phyloP scores from a whole-genome alignment of 1,284 basidiomycete genomes.

The Inonotus hispidus region DNA sequence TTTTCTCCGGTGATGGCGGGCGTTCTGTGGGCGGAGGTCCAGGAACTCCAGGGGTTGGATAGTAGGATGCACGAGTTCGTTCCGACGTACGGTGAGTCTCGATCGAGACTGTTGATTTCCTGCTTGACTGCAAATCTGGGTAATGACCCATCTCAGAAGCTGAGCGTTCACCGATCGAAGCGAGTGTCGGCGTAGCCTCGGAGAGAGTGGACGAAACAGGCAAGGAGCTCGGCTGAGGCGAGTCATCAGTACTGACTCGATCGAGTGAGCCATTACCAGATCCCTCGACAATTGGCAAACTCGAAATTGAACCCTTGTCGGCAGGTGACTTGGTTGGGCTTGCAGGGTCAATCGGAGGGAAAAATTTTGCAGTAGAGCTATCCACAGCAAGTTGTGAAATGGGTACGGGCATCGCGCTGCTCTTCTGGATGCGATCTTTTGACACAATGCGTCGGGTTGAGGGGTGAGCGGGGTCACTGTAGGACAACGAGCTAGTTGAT shows the following conservation, averaged over 20 bases:
- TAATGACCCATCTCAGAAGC: conserved; percentile 80
- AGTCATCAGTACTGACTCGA: conserved; percentile 38
- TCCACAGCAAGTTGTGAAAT: conserved; percentile 55
- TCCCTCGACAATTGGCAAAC: conserved; percentile 11
- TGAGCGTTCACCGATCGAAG: conserved; percentile 45
- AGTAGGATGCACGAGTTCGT: conserved; percentile 47
- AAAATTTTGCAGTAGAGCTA: conserved; percentile 54
- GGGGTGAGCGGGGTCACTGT: conserved; percentile 29
- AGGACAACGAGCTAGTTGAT: conserved; percentile 48
- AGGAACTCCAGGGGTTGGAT: conserved; percentile 46
- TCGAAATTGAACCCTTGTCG: conserved; percentile 13
- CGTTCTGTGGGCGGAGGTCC: conserved; percentile 38
- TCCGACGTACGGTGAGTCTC: conserved; percentile 51
- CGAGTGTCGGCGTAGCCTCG: conserved; percentile 32
- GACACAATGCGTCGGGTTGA: conserved; percentile 36
- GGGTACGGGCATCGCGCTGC: conserved; percentile 38
- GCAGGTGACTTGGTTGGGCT: conserved; percentile 44
- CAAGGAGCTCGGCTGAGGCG: conserved; percentile 52
- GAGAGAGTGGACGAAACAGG: conserved; percentile 44
- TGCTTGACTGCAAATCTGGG: conserved; percentile 43
- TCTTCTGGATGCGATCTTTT: conserved; percentile 52
- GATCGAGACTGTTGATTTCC: conserved; percentile 41
- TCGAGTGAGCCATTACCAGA: conserved; percentile 12
- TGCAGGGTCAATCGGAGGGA: conserved; percentile 36
- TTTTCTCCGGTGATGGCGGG: conserved; percentile 36